Evolutionary conservation across 1,284 basidiomycete genomes (phyloP).

Genomic region (Rhodotorula sp.): DNA sequence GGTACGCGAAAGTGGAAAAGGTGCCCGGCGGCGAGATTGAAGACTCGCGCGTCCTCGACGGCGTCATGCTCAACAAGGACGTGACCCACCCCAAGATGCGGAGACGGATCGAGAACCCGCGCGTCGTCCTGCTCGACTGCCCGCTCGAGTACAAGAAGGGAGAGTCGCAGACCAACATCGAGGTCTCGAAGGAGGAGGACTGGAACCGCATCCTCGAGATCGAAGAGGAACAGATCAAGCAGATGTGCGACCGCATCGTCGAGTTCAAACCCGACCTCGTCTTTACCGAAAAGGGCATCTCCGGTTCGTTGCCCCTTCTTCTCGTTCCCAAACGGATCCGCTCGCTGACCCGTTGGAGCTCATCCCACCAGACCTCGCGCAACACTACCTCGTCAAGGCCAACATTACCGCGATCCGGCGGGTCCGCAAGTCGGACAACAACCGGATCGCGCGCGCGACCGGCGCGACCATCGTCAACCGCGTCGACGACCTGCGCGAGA

Average conservation of each 20-base stretch:
- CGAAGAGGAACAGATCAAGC: constrained; percentile 95
- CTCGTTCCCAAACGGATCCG: neutral
- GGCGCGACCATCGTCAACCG: constrained; percentile 97
- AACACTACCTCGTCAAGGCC: constrained; percentile 84
- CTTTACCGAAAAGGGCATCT: constrained; percentile 97
- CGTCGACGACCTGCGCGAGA: constrained; percentile 87
- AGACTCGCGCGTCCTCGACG: constrained; percentile 78
- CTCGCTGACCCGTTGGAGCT: neutral
- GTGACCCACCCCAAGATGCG: constrained; percentile 98
- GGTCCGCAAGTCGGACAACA: constrained; percentile 97
- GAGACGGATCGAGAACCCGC: constrained; percentile 81
- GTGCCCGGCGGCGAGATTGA: constrained; percentile 97
- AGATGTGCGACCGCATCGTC: constrained; percentile 78
- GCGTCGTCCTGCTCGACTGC: constrained; percentile 90
- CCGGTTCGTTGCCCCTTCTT: constrained; percentile 57
- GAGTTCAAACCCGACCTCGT: constrained; percentile 94
- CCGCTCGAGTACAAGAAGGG: constrained; percentile 99
- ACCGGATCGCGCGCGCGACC: constrained; percentile 91
- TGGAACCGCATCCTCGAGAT: constrained; percentile 92
- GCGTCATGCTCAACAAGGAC: constrained; percentile 98
- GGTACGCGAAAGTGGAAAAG: constrained; percentile 96
- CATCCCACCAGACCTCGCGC: constrained; percentile 71
- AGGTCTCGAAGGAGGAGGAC: constrained; percentile 90
- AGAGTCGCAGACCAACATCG: constrained; percentile 97
- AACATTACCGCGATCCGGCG: constrained; percentile 89